Evolutionary conservation across 495 filamentous ascomycete genomes (phyloP).

Genomic region (Aspergillus conjunctus): DNA sequence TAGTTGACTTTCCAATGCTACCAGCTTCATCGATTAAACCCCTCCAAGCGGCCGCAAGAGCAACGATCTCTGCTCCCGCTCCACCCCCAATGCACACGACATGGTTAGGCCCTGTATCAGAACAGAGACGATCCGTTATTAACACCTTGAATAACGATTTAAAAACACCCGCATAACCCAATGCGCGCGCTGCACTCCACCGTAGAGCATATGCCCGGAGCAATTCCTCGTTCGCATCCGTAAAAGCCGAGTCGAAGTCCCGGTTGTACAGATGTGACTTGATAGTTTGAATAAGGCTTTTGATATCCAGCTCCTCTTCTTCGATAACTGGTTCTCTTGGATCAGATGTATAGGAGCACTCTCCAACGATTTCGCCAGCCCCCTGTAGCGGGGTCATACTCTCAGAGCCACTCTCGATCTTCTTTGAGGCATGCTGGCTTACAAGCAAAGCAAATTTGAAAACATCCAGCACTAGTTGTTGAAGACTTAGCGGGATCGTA

Average conservation of each 20-base stretch:
- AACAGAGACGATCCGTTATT: background rate
- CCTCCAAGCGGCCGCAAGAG: conserved; percentile 65
- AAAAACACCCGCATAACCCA: conserved; percentile 76
- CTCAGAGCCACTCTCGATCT: background rate
- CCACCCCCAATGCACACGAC: conserved; percentile 81
- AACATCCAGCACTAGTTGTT: conserved; percentile 76
- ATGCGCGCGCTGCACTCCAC: conserved; percentile 80
- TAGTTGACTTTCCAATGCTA: conserved; percentile 2
- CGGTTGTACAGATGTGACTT: conserved; percentile 83
- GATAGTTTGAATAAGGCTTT: conserved; percentile 68
- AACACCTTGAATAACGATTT: conserved; percentile 35
- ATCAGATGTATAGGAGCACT: no score
- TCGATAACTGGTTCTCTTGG: background rate
- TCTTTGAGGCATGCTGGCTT: conserved; percentile 15
- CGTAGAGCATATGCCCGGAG: conserved; percentile 80
- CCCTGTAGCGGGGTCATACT: background rate
- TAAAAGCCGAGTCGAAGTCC: conserved; percentile 80
- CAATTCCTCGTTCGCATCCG: conserved; percentile 57
- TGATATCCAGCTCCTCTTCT: conserved; percentile 41
- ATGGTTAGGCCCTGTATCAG: conserved; percentile 21
- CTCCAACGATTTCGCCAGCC: no score
- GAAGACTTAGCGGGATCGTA: conserved; percentile 52
- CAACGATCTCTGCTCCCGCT: conserved; percentile 81
- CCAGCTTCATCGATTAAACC: conserved; percentile 32
- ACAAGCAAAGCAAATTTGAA: conserved; percentile 65